Evolutionary conservation across 192 early-diverging fungal species (phyloP), one percentile per base, ranked within the genome.

Genomic region (Endogone sp.): DNA sequence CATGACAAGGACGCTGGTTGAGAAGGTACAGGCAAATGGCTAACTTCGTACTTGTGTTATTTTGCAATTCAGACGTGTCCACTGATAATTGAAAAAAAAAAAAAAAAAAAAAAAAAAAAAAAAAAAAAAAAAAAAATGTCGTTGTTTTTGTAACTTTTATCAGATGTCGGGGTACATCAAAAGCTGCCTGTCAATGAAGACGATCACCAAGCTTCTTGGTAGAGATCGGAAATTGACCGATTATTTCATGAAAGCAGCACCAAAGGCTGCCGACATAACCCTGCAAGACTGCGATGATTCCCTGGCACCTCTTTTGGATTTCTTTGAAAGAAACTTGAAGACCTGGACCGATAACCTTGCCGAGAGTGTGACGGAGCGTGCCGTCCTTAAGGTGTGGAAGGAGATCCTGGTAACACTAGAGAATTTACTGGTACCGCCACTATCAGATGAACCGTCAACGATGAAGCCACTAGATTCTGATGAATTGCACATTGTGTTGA

Each of bases 321-420:
- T 92, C 63, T 80, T 94, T 70, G 90, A 94, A 32, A 82, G 71
- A 22, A 93, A 91, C 56, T 70, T 94, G 22, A 83, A 86, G 20
- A 82, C 82, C 2, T 63, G 92, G 28, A 90, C 88, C 59, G 78
- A 87, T 23, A 81, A 89, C 32, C 78, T 94, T 24, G 85, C 88
- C 49, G 84, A 87, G 21, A 79, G 81, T 25, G 85, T 88, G 22
- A 88, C 91, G 66, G 81, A 84, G 29, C 78, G 82, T 60, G 87
- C 91, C 21, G 85, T 92, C 32, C 67, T 79, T 29, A 85, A 81
- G 59, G 84, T 91, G 24, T 94, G 92, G 92, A 81, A 82, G 64
- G 91, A 92, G 60, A 88, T 89, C 13, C 73, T 92, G 23, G 67
- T 81, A 10, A 75, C 85, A 2, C 75, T 94, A 29, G 91, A 94